Evolutionary conservation across 176 grass and related monocot species (phyloP).

Genomic region (Carex pumila): DNA sequence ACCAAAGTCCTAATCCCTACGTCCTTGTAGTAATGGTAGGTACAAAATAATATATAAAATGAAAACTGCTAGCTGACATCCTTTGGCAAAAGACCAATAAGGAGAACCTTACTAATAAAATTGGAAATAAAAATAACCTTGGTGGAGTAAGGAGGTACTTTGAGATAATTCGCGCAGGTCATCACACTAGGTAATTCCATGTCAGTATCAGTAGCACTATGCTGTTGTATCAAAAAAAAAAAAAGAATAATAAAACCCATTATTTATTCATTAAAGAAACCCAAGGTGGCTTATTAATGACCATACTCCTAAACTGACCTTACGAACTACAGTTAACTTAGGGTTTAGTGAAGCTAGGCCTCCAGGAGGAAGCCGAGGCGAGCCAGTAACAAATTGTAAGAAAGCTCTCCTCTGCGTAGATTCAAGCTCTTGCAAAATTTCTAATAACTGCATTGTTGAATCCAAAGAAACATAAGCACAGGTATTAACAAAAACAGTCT

Average conservation of each 20-base stretch:
- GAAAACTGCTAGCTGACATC: background rate
- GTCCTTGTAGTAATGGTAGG: background rate
- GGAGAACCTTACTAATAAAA: background rate
- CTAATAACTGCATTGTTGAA: constrained; percentile 52
- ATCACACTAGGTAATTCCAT: constrained; percentile 89
- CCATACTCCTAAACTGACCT: constrained; percentile 49
- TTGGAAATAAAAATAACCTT: constrained; percentile 45
- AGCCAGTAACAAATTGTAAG: constrained; percentile 94
- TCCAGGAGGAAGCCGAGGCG: constrained; percentile 83
- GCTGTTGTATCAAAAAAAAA: constrained; percentile 38
- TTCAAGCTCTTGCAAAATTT: constrained; percentile 86
- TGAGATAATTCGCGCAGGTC: constrained; percentile 98
- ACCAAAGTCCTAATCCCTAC: too few species aligned
- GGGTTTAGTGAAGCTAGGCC: constrained; percentile 85
- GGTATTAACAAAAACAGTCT: background rate
- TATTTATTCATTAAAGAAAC: background rate
- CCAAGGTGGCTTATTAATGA: background rate
- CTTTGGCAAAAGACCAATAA: background rate
- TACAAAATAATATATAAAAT: background rate
- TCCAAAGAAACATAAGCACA: constrained; percentile 25
- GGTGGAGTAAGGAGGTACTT: constrained; percentile 84
- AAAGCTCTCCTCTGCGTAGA: constrained; percentile 61
- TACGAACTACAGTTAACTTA: constrained; percentile 88
- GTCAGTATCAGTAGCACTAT: constrained; percentile 54
- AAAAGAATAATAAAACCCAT: constrained; percentile 16